Evolutionary conservation across 2,329 filamentous ascomycete genomes (phyloP), one percentile per base, ranked within the genome.

Genomic region (Chalara sp.): DNA sequence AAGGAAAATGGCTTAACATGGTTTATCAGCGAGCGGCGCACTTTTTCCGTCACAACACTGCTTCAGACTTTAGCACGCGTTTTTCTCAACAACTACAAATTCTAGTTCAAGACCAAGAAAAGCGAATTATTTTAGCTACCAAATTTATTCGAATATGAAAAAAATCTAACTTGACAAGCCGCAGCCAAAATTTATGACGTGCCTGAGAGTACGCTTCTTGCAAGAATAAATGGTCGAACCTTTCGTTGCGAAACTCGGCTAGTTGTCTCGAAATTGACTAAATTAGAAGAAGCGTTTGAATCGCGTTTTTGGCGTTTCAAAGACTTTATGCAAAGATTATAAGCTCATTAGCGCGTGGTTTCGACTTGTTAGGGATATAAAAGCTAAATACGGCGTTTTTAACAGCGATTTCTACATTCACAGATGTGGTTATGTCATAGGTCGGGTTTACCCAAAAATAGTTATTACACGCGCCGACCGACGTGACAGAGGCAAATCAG

Each of bases 321-420:
- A 29, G 46, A 55, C 44, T 21, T n/a, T n/a, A n/a, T n/a, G n/a
- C n/a, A n/a, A n/a, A n/a, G n/a, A n/a, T n/a, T n/a, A n/a, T 54
- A 33, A 42, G 54, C 52, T 30, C 35, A 43, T 8, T 8, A 21
- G 40, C 8, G 7, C 13, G 7, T 21, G 40, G 40, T 21, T 21
- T 13, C 40, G 40, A 13, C 40, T 43, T 7, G 40, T 43, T 8
- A 28, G 21, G 40, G 21, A 43, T 43, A 43, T 43, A 13, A 8
- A 13, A 13, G 32, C 48, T n/a, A 44, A 49, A 33, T 44, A 49
- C 5, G 13, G 21, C 30, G 66, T 95, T 87, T 44, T 80, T 76
- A 54, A 75, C 33, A 21, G 13, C 6, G 46, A 52, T 28, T 30
- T 44, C n/a, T 52, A 48, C 29, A 52, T 48, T 40, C 48, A 48